These are phyloP conservation scores for Spongospora subterranea DNA, from an alignment of 208 protist genomes.

Conservation along the genomic window DNA sequence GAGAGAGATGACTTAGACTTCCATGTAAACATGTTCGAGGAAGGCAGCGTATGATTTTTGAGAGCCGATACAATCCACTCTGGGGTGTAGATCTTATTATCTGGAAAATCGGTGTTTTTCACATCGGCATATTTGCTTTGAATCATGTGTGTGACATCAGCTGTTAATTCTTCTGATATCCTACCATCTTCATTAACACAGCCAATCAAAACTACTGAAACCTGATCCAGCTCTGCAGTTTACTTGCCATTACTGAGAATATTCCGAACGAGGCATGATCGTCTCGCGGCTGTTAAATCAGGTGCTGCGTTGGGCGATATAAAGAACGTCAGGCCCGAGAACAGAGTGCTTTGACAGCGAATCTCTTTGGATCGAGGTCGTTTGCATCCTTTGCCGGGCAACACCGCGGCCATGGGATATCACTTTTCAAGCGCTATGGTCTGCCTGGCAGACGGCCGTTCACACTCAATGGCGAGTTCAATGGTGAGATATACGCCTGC, in stretches of 20 bases:
- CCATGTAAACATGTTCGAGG: neutral
- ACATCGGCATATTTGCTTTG: neutral
- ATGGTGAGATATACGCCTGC: too few relatives aligned
- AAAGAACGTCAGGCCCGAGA: neutral
- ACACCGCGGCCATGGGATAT: too few relatives aligned
- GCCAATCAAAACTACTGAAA: neutral
- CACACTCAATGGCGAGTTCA: too few relatives aligned
- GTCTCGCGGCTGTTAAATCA: neutral
- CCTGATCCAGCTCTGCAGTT: neutral
- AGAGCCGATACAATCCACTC: neutral
- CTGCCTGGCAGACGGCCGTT: too few relatives aligned
- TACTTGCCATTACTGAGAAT: neutral
- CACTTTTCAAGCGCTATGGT: too few relatives aligned
- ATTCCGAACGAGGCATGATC: neutral
- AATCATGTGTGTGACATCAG: slow-evolving; percentile 11
- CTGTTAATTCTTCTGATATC: neutral
- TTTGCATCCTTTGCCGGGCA: too few relatives aligned
- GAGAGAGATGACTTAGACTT: neutral
- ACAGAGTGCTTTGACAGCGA: neutral
- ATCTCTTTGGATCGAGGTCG: too few relatives aligned
- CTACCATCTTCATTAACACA: neutral
- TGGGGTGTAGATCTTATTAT: slow-evolving; percentile 7
- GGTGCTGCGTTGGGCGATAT: neutral
- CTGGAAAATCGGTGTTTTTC: neutral
- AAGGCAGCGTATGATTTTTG: neutral